These are phyloP conservation scores for Salix udensis DNA, from an alignment of 345 rosid genomes.

Conservation along the genomic window DNA sequence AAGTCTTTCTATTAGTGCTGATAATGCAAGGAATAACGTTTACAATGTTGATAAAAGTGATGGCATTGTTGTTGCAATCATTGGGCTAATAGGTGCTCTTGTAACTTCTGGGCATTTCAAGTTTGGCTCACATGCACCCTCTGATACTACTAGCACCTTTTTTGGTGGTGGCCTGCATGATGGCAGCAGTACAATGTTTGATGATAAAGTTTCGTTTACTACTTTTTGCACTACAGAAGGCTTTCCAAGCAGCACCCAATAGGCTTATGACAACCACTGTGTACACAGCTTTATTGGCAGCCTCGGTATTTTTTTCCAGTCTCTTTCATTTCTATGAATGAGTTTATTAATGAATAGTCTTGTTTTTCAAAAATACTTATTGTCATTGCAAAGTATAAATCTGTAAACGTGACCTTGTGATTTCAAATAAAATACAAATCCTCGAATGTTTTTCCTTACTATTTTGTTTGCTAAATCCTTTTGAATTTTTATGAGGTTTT, in stretches of 20 bases:
- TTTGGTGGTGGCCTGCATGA: conserved; percentile 62
- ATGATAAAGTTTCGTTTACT: conserved; percentile 90
- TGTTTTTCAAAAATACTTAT: neutral
- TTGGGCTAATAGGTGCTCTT: conserved; percentile 84
- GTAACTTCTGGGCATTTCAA: conserved; percentile 73
- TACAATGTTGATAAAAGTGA: conserved; percentile 82
- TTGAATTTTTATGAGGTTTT: neutral
- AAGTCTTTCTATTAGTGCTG: conserved; percentile 87
- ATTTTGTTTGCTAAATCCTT: neutral
- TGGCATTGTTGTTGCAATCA: conserved; percentile 86
- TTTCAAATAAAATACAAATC: neutral
- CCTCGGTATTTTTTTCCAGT: conserved; percentile 59
- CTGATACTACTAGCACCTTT: conserved; percentile 59
- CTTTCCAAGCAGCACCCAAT: conserved; percentile 88
- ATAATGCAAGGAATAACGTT: conserved; percentile 91
- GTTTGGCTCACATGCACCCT: conserved; percentile 47
- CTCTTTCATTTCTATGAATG: neutral
- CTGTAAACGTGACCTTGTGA: neutral
- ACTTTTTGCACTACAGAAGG: conserved; percentile 85
- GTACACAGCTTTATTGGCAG: conserved; percentile 85
- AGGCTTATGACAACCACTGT: conserved; percentile 85
- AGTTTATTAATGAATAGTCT: neutral
- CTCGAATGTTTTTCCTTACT: neutral
- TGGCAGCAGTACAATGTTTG: conserved; percentile 83
- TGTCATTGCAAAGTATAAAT: neutral